A percentile compares a stretch with the other conserved stretches of the same genome.
Evolutionary conservation across 1,284 basidiomycete genomes (phyloP).

Genomic region (Rhodotorula sp.): DNA sequence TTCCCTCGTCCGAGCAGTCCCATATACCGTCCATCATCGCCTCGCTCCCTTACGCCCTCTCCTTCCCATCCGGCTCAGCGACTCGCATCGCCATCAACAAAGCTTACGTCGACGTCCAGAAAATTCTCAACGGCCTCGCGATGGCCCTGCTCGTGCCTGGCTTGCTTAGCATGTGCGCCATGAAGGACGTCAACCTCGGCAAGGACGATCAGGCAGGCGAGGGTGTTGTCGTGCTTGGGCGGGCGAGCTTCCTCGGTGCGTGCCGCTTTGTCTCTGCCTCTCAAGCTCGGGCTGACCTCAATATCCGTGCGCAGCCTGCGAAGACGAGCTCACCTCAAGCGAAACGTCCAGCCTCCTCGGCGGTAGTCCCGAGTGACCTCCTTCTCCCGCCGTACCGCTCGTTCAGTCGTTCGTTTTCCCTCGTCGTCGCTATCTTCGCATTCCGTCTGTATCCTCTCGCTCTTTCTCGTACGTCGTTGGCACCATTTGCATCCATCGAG

Average conservation of each 20-base stretch:
- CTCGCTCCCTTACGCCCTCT: conserved; percentile 42
- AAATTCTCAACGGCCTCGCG: conserved; percentile 40
- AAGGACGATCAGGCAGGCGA: conserved; percentile 30
- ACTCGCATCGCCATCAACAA: conserved; percentile 40
- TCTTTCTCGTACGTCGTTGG: no score
- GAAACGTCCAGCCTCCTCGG: conserved; percentile 8
- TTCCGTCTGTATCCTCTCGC: no score
- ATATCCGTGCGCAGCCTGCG: neutral
- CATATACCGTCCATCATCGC: conserved; percentile 44
- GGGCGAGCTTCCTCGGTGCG: conserved; percentile 37
- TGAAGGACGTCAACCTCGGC: conserved; percentile 41
- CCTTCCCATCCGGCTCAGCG: conserved; percentile 35
- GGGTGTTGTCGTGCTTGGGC: conserved; percentile 39
- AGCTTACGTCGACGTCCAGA: conserved; percentile 44
- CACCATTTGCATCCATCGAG: no score
- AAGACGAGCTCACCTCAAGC: conserved; percentile 13
- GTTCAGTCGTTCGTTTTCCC: no score
- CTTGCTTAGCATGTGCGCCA: conserved; percentile 32
- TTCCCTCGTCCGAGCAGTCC: conserved; percentile 23
- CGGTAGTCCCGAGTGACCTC: neutral
- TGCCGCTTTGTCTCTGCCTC: neutral
- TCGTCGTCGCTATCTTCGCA: no score
- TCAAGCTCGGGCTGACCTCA: neutral
- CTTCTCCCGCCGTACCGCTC: no score
- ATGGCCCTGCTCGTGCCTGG: conserved; percentile 38